Evolutionary conservation across 805 yeast genomes (phyloP).

Genomic region (Blastobotrys muscicola): DNA sequence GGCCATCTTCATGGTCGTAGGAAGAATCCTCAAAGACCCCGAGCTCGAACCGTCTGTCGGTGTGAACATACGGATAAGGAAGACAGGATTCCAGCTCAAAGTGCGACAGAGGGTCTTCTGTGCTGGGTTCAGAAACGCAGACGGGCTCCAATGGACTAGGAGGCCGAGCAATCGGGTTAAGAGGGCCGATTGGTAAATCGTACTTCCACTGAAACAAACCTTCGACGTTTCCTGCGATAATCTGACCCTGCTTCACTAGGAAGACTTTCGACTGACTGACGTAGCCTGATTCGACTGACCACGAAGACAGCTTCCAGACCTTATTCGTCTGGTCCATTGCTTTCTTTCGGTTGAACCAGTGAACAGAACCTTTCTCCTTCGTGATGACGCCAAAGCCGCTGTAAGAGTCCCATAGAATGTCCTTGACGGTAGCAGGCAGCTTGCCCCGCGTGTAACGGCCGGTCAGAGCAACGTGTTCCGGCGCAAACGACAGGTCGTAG

Average conservation of each 20-base stretch:
- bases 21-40: background rate
- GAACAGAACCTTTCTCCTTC: constrained; percentile 47
- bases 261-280: constrained; percentile 1
- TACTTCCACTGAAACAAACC: constrained; percentile 29
- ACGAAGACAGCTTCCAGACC: constrained; percentile 19
- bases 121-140: background rate
- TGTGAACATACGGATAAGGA: constrained; percentile 21
- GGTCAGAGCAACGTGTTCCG: constrained; percentile 41
- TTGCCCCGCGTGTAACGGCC: constrained; percentile 57
- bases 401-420: constrained; percentile 44
- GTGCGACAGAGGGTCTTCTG: constrained; percentile 16
- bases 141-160: background rate
- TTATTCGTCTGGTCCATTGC: constrained; percentile 12
- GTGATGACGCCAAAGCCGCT: constrained; percentile 45
- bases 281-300: constrained; percentile 13
- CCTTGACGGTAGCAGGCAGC: constrained; percentile 44
- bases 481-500: constrained; percentile 52
- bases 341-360: constrained; percentile 39
- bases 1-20: constrained; percentile 2
- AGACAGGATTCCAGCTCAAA: constrained; percentile 21
- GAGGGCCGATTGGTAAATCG: constrained; percentile 31
- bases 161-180: constrained; percentile 5
- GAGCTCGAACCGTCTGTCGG: constrained; percentile 16
- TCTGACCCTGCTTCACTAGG: constrained; percentile 8
- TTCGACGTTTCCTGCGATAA: constrained; percentile 11